Evolutionary conservation across 441 rosid genomes (phyloP).

Genomic region (Capsella rubella): DNA sequence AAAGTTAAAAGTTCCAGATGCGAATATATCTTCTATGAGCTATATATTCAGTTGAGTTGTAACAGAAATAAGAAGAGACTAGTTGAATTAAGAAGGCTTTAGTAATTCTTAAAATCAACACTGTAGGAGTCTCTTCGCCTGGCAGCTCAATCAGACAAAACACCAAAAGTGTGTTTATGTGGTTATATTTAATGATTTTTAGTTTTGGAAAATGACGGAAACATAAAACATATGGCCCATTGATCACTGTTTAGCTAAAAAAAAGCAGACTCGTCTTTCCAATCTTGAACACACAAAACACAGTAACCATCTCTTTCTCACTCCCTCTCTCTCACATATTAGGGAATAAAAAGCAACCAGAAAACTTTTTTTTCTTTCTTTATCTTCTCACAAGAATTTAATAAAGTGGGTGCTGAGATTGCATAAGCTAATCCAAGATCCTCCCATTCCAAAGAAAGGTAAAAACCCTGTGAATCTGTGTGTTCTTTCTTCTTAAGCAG

Average conservation of each 20-base stretch:
- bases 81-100: background rate
- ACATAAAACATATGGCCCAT: conserved; percentile 29
- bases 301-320: conserved; percentile 20
- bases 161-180: conserved; percentile 17
- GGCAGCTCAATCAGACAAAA: conserved; percentile 34
- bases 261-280: conserved; percentile 40
- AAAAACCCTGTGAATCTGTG: conserved; percentile 26
- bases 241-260: conserved; percentile 41
- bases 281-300: conserved; percentile 40
- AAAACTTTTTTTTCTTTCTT: conserved; percentile 7
- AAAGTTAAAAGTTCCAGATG: background rate
- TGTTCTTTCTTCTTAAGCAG: conserved; percentile 12
- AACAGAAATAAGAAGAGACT: background rate
- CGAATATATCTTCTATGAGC: background rate
- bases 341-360: conserved; percentile 14
- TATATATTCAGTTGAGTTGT: too few relatives aligned
- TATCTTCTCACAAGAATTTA: conserved; percentile 16
- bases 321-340: conserved; percentile 30
- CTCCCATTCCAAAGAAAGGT: conserved; percentile 36
- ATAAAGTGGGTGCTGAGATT: conserved; percentile 31
- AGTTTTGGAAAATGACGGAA: conserved; percentile 18
- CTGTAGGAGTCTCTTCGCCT: conserved; percentile 15
- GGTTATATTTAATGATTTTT: conserved; percentile 20
- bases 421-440: conserved; percentile 36
- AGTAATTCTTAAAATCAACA: background rate